A percentile compares a stretch with the other conserved stretches of the same genome.
These are phyloP conservation scores for Seminavis robusta DNA, from an alignment of 108 stramenopile genomes.

Conservation along the genomic window DNA sequence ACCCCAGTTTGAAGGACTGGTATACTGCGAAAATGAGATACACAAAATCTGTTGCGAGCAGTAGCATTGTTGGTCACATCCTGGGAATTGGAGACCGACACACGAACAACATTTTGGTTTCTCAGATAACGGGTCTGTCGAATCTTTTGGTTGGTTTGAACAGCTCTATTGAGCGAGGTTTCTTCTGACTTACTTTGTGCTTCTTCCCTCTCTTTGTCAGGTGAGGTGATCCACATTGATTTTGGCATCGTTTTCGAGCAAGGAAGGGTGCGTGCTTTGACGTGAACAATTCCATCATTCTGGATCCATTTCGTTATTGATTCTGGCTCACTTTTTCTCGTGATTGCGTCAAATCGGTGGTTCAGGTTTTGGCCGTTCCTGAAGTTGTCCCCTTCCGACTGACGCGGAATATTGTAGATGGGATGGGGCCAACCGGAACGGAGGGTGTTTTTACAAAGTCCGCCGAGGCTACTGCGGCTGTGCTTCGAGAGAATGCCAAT, in stretches of 20 bases:
- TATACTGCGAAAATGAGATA: conserved; percentile 80
- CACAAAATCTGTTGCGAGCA: conserved; percentile 92
- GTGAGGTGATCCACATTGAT: conserved; percentile 97
- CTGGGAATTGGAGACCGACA: conserved; percentile 99
- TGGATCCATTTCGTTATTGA: background rate
- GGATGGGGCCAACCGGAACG: conserved; percentile 89
- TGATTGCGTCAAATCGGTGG: too few species aligned
- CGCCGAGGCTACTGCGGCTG: conserved; percentile 76
- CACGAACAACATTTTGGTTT: conserved; percentile 91
- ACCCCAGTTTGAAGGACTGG: conserved; percentile 82
- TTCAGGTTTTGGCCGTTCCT: conserved; percentile 63
- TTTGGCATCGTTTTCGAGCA: conserved; percentile 99
- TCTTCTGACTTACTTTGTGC: too few species aligned
- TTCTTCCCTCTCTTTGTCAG: too few species aligned
- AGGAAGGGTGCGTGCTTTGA: conserved; percentile 69
- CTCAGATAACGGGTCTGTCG: conserved; percentile 82
- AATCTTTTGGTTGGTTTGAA: too few species aligned
- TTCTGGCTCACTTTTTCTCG: background rate
- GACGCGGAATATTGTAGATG: conserved; percentile 96
- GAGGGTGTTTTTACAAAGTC: conserved; percentile 85
- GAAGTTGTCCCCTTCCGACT: conserved; percentile 98
- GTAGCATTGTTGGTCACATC: conserved; percentile 95
- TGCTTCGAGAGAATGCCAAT: conserved; percentile 75
- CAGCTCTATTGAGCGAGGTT: too few species aligned
- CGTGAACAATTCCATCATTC: background rate